phyloP scores from a whole-genome alignment of 768 basidiomycete genomes.

The Leccinum boreale region DNA sequence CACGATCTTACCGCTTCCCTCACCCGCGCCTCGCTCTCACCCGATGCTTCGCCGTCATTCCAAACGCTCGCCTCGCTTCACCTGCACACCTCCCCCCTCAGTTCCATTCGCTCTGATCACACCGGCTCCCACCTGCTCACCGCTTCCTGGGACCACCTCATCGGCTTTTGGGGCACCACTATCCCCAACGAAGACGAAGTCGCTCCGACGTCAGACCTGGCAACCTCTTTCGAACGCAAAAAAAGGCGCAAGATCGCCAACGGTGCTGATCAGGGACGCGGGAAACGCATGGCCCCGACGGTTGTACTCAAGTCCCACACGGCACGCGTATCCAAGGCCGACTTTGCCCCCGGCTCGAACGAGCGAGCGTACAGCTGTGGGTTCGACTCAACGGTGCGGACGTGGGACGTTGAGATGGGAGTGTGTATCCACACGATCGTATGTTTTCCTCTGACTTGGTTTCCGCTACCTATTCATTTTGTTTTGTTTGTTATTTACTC shows the following conservation, averaged over 20 bases:
- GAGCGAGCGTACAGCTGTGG: constrained; percentile 69
- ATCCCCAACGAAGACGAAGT: constrained; percentile 67
- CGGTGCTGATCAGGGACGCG: constrained; percentile 28
- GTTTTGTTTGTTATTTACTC: not conserved
- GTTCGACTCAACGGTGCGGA: constrained; percentile 85
- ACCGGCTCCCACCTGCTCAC: constrained; percentile 70
- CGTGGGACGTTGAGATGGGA: constrained; percentile 83
- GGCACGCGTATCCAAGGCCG: constrained; percentile 70
- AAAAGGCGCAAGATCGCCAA: constrained; percentile 57
- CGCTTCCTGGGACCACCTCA: constrained; percentile 81
- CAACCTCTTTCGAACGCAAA: constrained; percentile 36
- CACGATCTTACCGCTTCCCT: constrained; percentile 76
- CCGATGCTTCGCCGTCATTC: constrained; percentile 4
- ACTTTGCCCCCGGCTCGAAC: constrained; percentile 45
- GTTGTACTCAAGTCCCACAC: constrained; percentile 81
- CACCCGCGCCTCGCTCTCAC: constrained; percentile 25
- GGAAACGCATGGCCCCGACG: constrained; percentile 64
- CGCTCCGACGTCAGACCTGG: constrained; percentile 7
- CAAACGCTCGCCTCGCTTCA: constrained; percentile 63
- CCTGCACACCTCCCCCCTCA: constrained; percentile 79
- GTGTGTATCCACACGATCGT: constrained; percentile 71
- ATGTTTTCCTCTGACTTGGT: not conserved
- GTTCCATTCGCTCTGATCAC: constrained; percentile 58
- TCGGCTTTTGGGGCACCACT: constrained; percentile 76
- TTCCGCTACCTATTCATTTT: not conserved